Conservation (phyloP, 2,329 filamentous ascomycete species). For the Aureobasidium sp. region DNA sequence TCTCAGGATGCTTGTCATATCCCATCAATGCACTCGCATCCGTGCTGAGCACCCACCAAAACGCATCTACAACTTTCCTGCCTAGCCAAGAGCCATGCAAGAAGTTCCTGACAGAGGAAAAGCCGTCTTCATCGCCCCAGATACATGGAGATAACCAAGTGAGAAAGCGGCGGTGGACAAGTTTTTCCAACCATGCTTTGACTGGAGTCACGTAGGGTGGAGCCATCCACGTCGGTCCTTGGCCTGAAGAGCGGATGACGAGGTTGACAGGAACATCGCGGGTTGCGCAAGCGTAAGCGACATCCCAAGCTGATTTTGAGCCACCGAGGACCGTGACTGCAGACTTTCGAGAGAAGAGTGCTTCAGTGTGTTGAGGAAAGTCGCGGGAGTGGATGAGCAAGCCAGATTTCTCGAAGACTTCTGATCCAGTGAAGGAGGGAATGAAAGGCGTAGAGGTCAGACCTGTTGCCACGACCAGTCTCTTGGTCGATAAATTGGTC, state of each 20-base stretch:
- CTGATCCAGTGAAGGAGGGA: conserved; percentile 45
- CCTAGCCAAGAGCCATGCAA: conserved; percentile 54
- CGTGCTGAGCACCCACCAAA: conserved; percentile 50
- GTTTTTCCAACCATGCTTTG: conserved; percentile 61
- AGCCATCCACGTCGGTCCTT: conserved; percentile 55
- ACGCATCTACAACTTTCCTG: conserved; percentile 47
- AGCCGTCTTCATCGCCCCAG: conserved; percentile 61
- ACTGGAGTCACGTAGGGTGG: conserved; percentile 59
- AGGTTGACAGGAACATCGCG: conserved; percentile 48
- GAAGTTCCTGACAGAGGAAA: conserved; percentile 46
- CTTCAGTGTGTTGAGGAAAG: conserved; percentile 37
- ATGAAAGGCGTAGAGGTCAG: conserved; percentile 52
- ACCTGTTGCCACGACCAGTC: conserved; percentile 57
- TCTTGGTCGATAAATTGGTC: conserved; percentile 25
- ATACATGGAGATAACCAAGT: conserved; percentile 71
- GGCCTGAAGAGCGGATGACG: conserved; percentile 52
- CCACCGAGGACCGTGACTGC: conserved; percentile 51
- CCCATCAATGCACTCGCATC: conserved; percentile 46
- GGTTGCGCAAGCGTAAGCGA: conserved; percentile 51
- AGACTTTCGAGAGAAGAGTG: conserved; percentile 31
- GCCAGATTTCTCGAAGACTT: conserved; percentile 38
- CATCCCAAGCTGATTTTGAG: conserved; percentile 58
- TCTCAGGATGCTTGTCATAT: conserved; percentile 38
- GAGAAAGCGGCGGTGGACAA: conserved; percentile 59
- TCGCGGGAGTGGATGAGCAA: conserved; percentile 54